Evolutionary conservation across 2,329 filamentous ascomycete genomes (phyloP), one percentile per base, ranked within the genome.

Genomic region (Epichloe gansuensis): DNA sequence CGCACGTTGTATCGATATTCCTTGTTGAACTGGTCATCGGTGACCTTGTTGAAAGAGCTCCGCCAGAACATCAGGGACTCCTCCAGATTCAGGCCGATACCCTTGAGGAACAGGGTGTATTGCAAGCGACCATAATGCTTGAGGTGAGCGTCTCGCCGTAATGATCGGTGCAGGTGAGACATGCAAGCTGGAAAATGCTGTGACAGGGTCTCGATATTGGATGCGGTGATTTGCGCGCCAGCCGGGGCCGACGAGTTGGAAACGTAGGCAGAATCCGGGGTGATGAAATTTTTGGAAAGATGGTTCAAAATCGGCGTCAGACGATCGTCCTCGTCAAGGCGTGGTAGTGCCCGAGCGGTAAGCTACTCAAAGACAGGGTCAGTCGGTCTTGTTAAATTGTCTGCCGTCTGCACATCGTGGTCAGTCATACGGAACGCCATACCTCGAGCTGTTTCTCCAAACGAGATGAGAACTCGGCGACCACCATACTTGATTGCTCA

Each of bases 1-100:
- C 91, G 86, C 54, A 97, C 81, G 66, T 98, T 97, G 77, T 98
- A 98, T 45, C 87, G 81, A 72, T 98, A 97, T 65, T 96, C 90
- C 65, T 96, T 97, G 70, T 94, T 94, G 77, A 97, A 98, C 38
- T 85, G 85, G 62, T 97, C 91, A 63, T 97, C 93, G 0, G 88
- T 91, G 58, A 94, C 82, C 59, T 89, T 86, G 65, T 82, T 83
- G 78, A 98, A 97, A 31, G 79, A 76, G 56, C 82, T 79, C 11
- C 93, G 84, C 93, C 93, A 98, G 74, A 98, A 98, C 12, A 89
- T 61, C 25, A 98, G 78, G 60, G 83, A 89, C 68, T 98, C 91
- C 63, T 96, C 90, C n/a, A 98, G 74, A 57, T 81, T 89, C 31
- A 98, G 75, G 0, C 93, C 93, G 54, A 97, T 89, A 43, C 93